A percentile compares a stretch with the other conserved stretches of the same genome.
Evolutionary conservation across 768 basidiomycete species (phyloP).

Genomic region (Lactarius hengduanensis): DNA sequence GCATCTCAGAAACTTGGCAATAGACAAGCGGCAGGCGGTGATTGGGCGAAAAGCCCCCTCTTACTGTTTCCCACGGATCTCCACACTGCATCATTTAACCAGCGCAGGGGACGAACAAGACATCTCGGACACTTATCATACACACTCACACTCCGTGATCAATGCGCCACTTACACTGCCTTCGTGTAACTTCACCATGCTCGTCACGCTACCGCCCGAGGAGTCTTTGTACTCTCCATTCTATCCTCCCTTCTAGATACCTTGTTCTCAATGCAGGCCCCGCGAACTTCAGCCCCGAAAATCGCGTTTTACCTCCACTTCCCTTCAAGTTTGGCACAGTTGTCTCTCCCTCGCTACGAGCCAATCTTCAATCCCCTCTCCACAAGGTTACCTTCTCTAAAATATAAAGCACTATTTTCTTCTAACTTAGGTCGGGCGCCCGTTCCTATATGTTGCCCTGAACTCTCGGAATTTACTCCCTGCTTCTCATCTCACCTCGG

Average conservation of each 20-base stretch:
- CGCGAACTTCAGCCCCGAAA: not conserved
- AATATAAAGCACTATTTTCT: slow-evolving; percentile 3
- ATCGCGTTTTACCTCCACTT: not conserved
- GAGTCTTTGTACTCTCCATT: slow-evolving; percentile 10
- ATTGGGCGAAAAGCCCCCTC: not conserved
- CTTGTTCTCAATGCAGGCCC: slow-evolving; percentile 15
- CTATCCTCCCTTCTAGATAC: not conserved
- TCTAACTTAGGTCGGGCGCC: not conserved
- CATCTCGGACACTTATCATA: not conserved
- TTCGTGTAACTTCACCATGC: not conserved
- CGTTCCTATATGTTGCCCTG: not conserved
- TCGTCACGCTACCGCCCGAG: not conserved
- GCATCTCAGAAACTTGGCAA: no score
- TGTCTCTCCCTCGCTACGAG: slow-evolving; percentile 5
- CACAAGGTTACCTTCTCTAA: not conserved
- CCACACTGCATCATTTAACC: not conserved
- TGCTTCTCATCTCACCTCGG: not conserved
- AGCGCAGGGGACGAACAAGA: not conserved
- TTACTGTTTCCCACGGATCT: not conserved
- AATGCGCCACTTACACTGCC: not conserved
- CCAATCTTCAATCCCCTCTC: not conserved
- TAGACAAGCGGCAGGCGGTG: not conserved
- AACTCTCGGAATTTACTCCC: not conserved
- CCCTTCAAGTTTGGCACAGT: not conserved
- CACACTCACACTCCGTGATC: not conserved